phyloP scores from a whole-genome alignment of 2,329 filamentous ascomycete genomes.

The Verticillium albo-atrum region DNA sequence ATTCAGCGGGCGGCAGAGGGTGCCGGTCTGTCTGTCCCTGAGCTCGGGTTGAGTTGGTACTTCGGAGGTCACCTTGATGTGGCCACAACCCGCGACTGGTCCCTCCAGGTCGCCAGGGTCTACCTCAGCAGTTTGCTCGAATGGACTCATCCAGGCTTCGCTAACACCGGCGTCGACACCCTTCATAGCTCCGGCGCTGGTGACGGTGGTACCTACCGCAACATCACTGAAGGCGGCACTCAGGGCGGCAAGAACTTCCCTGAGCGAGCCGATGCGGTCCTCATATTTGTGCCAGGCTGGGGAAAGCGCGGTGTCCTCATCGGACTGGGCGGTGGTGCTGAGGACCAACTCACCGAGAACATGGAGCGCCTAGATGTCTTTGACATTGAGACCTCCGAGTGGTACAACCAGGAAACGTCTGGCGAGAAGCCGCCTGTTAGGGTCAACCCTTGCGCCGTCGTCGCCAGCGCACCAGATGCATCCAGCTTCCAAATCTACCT shows the following conservation, averaged over 20 bases:
- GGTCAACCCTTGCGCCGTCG: slow-evolving; percentile 68
- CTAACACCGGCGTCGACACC: slow-evolving; percentile 57
- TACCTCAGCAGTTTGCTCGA: slow-evolving; percentile 73
- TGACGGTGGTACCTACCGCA: slow-evolving; percentile 60
- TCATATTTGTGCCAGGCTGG: slow-evolving; percentile 73
- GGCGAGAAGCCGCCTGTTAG: slow-evolving; percentile 59
- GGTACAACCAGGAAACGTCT: slow-evolving; percentile 70
- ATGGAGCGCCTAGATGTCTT: slow-evolving; percentile 62
- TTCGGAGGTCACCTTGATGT: slow-evolving; percentile 72
- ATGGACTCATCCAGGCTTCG: slow-evolving; percentile 68
- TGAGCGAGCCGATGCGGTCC: slow-evolving; percentile 66
- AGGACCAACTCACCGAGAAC: slow-evolving; percentile 59
- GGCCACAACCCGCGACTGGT: slow-evolving; percentile 59
- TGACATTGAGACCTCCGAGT: slow-evolving; percentile 65
- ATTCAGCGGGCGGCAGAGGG: slow-evolving; percentile 71
- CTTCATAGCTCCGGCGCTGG: slow-evolving; percentile 53
- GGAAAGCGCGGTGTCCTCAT: slow-evolving; percentile 66
- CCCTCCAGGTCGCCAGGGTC: slow-evolving; percentile 55
- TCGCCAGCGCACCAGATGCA: slow-evolving; percentile 65
- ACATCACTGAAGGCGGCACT: slow-evolving; percentile 68
- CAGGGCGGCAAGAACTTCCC: slow-evolving; percentile 54
- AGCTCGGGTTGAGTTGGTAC: slow-evolving; percentile 69
- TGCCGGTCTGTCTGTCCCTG: slow-evolving; percentile 65
- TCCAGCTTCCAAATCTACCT: slow-evolving; percentile 75
- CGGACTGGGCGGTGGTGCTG: slow-evolving; percentile 68